Evolutionary conservation across 1,284 basidiomycete genomes (phyloP), one percentile per base, ranked within the genome.

Genomic region (Rhodotorula sp.): DNA sequence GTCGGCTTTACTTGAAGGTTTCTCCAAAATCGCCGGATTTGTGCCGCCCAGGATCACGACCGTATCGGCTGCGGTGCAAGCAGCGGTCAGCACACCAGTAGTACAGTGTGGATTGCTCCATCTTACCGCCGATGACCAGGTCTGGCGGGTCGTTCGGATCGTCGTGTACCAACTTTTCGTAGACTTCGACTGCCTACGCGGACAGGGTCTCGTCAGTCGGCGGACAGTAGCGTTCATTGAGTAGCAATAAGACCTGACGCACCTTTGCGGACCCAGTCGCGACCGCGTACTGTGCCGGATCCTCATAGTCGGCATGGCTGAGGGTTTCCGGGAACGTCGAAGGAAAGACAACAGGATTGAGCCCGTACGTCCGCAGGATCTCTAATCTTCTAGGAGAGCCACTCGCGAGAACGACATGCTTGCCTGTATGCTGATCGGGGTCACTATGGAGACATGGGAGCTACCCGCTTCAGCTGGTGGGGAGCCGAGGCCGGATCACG

Each of bases 241-340:
- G 23, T 26, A 62, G 49, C 21, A 15, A 6, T 38, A 31, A 31
- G 18, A 10, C 49, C 45, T 23, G 12, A n/a, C 69, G 78, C 77
- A 84, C 86, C 84, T 97, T 98, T 76, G 95, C 90, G 2, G 88
- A 88, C 3, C 93, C 93, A 0, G 94, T 98, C 14, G 94, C 89
- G 8, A 97, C 91, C 0, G 95, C 92, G 80, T 99, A 98, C 79
- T 97, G 93, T 70, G 92, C 91, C 23, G 91, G 85, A 73, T 91
- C 86, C 38, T 87, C 87, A 70, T 83, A 98, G 4, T 86, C 85
- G 26, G 82, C 82, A 61, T 90, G 84, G 0, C 87, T 84, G 21
- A 98, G 83, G 78, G 95, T 84, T 81, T 98, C 95, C 52, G 87
- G 86, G 76, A 98, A 98, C 0, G 86, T 90, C 3, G 93, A 95